These are phyloP conservation scores for Phytophthora pini DNA, from an alignment of 352 stramenopile species.

Conservation along the genomic window DNA sequence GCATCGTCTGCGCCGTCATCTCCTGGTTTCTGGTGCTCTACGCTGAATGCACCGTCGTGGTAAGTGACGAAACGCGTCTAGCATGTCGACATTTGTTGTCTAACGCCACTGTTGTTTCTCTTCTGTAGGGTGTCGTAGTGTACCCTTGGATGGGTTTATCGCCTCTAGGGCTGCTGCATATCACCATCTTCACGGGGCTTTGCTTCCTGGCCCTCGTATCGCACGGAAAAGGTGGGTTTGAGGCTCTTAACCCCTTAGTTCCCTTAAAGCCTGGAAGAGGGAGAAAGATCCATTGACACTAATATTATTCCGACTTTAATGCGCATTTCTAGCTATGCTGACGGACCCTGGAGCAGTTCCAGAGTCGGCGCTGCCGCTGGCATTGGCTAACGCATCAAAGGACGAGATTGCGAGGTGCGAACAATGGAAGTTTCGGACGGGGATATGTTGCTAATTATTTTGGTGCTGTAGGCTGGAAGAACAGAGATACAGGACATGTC, in stretches of 20 bases:
- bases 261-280: neutral
- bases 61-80: constrained; percentile 32
- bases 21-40: constrained; percentile 93
- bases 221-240: constrained; percentile 91
- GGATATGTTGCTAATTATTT: constrained; percentile 10
- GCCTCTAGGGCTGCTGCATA: constrained; percentile 71
- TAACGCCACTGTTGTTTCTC: constrained; percentile 17
- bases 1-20: constrained; percentile 89
- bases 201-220: constrained; percentile 92
- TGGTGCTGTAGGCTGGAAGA: constrained; percentile 70
- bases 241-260: neutral
- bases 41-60: constrained; percentile 90
- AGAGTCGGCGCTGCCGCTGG: constrained; percentile 91
- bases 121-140: constrained; percentile 77
- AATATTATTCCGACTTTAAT: constrained; percentile 10
- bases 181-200: constrained; percentile 64
- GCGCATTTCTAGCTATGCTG: constrained; percentile 90
- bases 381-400: constrained; percentile 74
- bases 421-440: neutral
- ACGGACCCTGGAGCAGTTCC: constrained; percentile 98
- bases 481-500: constrained; percentile 85
- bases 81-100: neutral
- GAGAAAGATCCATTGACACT: constrained; percentile 1
- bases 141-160: constrained; percentile 92
- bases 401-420: constrained; percentile 72